Evolutionary conservation across 2,329 filamentous ascomycete species (phyloP).

Genomic region (Beauveria rudraprayagi): DNA sequence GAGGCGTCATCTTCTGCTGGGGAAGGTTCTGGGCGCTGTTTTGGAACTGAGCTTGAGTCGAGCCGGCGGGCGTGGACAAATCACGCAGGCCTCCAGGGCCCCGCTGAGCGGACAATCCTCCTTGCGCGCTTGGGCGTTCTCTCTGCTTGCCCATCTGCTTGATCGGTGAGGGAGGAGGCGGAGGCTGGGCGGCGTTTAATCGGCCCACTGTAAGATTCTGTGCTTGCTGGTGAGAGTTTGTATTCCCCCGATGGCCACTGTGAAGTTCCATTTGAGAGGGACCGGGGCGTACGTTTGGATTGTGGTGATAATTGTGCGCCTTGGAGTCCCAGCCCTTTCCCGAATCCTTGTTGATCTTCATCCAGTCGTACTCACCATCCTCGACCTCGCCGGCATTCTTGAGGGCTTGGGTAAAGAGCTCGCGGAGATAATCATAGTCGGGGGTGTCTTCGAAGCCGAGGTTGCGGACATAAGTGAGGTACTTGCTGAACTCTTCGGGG

Average conservation of each 20-base stretch:
- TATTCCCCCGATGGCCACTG: conserved; percentile 60
- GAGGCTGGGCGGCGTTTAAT: conserved; percentile 92
- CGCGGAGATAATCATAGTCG: conserved; percentile 95
- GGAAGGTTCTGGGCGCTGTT: conserved; percentile 86
- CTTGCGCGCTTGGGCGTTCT: conserved; percentile 70
- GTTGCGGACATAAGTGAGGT: conserved; percentile 93
- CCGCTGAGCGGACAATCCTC: conserved; percentile 66
- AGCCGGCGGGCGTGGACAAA: conserved; percentile 76
- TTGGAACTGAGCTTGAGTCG: conserved; percentile 93
- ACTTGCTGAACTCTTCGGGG: conserved; percentile 96
- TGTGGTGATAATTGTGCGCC: conserved; percentile 53
- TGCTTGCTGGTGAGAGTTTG: conserved; percentile 54
- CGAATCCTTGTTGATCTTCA: conserved; percentile 79
- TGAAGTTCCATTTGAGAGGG: conserved; percentile 80
- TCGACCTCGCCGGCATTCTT: conserved; percentile 93
- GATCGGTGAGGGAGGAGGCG: conserved; percentile 77
- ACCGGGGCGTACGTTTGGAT: conserved; percentile 69
- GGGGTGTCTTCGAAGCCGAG: conserved; percentile 97
- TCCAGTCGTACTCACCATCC: conserved; percentile 99
- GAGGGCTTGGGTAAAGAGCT: conserved; percentile 90
- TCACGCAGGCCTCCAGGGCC: conserved; percentile 65
- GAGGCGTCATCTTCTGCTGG: conserved; percentile 49
- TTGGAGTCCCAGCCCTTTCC: conserved; percentile 79
- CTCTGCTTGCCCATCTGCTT: conserved; percentile 70
- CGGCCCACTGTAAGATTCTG: conserved; percentile 67